phyloP scores from a whole-genome alignment of 768 basidiomycete genomes.

The Scleroderma bovista region DNA sequence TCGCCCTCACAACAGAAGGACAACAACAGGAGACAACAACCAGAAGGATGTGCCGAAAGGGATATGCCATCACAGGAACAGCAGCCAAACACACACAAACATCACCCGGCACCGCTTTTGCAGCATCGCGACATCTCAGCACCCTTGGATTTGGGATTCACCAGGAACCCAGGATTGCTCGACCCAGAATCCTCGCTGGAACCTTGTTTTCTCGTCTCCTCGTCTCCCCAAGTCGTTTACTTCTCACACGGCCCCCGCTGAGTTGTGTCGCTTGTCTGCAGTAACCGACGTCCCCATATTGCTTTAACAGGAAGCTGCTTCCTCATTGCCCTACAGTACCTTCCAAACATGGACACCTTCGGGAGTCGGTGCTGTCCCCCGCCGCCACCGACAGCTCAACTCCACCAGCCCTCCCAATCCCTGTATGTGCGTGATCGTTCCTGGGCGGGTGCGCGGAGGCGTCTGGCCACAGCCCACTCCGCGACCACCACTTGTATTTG shows the following conservation, averaged over 20 bases:
- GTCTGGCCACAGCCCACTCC: no score
- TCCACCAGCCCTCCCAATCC: no score
- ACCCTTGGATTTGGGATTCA: constrained; percentile 3
- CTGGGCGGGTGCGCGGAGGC: no score
- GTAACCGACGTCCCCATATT: neutral
- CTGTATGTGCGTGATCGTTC: no score
- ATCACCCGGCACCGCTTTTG: constrained; percentile 24
- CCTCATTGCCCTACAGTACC: neutral
- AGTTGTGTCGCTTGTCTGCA: neutral
- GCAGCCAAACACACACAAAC: constrained; percentile 8
- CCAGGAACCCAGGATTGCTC: constrained; percentile 10
- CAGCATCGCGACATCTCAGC: constrained; percentile 9
- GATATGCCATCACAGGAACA: constrained; percentile 25
- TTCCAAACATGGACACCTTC: neutral
- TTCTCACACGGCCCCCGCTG: neutral
- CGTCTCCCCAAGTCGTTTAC: neutral
- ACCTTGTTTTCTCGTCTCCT: neutral
- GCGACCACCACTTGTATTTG: no score
- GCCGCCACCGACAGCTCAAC: no score
- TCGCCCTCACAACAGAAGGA: constrained; percentile 10
- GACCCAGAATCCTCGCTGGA: neutral
- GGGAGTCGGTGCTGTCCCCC: no score
- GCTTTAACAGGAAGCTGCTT: neutral
- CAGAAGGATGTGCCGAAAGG: no score
- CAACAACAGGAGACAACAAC: constrained; percentile 4